A percentile compares a stretch with the other conserved stretches of the same genome.
phyloP scores from a whole-genome alignment of 768 basidiomycete species.

The Pluteus cervinus region DNA sequence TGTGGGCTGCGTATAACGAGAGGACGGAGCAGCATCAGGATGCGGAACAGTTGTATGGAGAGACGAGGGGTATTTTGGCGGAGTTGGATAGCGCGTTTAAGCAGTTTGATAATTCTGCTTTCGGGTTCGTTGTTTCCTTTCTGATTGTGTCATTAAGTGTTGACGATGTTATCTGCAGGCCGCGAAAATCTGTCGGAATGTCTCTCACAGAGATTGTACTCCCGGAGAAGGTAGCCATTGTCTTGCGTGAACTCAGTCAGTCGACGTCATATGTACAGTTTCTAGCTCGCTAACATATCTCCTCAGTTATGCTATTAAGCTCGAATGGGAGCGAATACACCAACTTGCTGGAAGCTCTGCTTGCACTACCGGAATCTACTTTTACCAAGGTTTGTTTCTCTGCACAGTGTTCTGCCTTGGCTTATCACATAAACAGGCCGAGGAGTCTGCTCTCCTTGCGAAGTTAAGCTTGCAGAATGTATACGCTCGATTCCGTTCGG shows the following conservation, averaged over 20 bases:
- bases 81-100: constrained; percentile 54
- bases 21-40: constrained; percentile 33
- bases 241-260: constrained; percentile 68
- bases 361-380: constrained; percentile 47
- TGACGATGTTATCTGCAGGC: constrained; percentile 19
- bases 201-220: constrained; percentile 44
- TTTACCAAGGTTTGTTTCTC: constrained; percentile 45
- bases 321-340: constrained; percentile 49
- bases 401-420: not conserved
- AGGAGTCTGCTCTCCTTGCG: constrained; percentile 70
- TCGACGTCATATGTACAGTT: constrained; percentile 3
- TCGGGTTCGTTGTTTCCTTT: constrained; percentile 27
- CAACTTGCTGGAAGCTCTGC: constrained; percentile 49
- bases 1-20: constrained; percentile 50
- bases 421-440: constrained; percentile 40
- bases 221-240: constrained; percentile 52
- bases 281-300: not conserved
- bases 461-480: constrained; percentile 74
- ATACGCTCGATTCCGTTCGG: constrained; percentile 71
- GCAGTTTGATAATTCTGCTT: constrained; percentile 39
- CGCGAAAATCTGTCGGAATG: constrained; percentile 37
- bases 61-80: constrained; percentile 52
- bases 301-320: constrained; percentile 61
- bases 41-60: constrained; percentile 48
- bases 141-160: not conserved